Evolutionary conservation across 768 basidiomycete species (phyloP).

Genomic region (Lepiota venenata): DNA sequence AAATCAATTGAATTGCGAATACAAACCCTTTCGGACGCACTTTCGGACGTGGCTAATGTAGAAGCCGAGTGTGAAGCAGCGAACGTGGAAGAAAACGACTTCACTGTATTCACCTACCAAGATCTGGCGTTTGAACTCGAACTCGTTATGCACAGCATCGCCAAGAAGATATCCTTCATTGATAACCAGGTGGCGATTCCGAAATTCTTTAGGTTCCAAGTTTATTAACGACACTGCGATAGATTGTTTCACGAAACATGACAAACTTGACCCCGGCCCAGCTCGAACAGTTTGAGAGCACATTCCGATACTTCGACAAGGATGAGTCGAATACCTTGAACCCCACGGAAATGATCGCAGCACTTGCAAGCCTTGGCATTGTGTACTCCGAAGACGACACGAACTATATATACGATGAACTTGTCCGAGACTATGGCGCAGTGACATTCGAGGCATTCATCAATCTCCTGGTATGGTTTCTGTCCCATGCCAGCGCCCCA

Average conservation of each 20-base stretch:
- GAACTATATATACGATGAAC: slow-evolving; percentile 76
- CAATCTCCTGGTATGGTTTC: slow-evolving; percentile 70
- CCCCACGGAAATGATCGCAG: slow-evolving; percentile 86
- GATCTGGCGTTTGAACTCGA: slow-evolving; percentile 90
- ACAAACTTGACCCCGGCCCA: slow-evolving; percentile 94
- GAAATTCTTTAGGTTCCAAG: neutral
- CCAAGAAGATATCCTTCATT: slow-evolving; percentile 91
- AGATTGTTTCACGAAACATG: slow-evolving; percentile 94
- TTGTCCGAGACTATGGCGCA: slow-evolving; percentile 78
- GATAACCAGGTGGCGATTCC: slow-evolving; percentile 76
- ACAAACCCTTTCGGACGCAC: slow-evolving; percentile 55
- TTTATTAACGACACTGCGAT: slow-evolving; percentile 3
- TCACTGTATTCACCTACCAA: slow-evolving; percentile 85
- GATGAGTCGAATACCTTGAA: slow-evolving; percentile 89
- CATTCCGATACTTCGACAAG: slow-evolving; percentile 96
- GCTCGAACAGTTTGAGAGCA: slow-evolving; percentile 94
- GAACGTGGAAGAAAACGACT: slow-evolving; percentile 97
- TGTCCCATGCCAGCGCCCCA: neutral
- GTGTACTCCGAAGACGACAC: slow-evolving; percentile 93
- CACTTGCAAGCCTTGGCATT: slow-evolving; percentile 91
- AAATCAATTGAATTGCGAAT: slow-evolving; percentile 64
- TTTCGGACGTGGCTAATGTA: slow-evolving; percentile 53
- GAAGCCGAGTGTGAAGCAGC: slow-evolving; percentile 80
- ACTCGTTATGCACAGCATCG: slow-evolving; percentile 73
- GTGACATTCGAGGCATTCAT: slow-evolving; percentile 94